A percentile compares a stretch with the other conserved stretches of the same genome.
These are phyloP conservation scores for Hebeloma cylindrosporum DNA, from an alignment of 768 basidiomycete species.

Conservation along the genomic window DNA sequence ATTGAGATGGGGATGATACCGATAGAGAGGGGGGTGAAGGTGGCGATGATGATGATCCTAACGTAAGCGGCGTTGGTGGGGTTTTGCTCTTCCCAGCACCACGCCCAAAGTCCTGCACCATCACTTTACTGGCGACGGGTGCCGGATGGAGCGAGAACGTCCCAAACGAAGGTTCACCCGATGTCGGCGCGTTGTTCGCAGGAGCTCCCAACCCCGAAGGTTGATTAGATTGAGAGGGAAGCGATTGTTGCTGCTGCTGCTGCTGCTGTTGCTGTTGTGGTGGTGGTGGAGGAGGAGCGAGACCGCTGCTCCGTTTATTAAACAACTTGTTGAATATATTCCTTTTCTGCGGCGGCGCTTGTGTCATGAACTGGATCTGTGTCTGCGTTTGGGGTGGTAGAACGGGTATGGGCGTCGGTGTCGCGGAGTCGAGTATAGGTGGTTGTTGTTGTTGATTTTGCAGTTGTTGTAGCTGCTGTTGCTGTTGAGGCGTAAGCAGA, in stretches of 20 bases:
- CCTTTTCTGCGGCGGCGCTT: conserved; percentile 41
- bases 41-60: no score
- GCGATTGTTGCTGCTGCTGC: no score
- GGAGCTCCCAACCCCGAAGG: no score
- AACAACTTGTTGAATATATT: conserved; percentile 76
- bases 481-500: conserved; percentile 1
- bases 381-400: no score
- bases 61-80: conserved; percentile 6
- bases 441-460: conserved; percentile 18
- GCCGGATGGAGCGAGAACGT: conserved; percentile 21
- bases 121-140: conserved; percentile 16
- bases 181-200: no score
- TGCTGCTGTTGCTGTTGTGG: no score
- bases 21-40: conserved; percentile 12
- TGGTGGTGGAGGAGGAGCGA: conserved; percentile 3
- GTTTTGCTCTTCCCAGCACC: conserved; percentile 6
- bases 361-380: no score
- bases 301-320: conserved; percentile 44
- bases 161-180: conserved; percentile 11
- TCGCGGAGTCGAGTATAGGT: conserved; percentile 17
- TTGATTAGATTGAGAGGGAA: no score
- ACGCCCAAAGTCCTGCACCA: no score
- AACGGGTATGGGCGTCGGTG: conserved; percentile 21
- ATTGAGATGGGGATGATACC: conserved; percentile 15
- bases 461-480: neutral